Evolutionary conservation across 2,329 filamentous ascomycete genomes (phyloP).

Genomic region (Epichloe brachyelytri): DNA sequence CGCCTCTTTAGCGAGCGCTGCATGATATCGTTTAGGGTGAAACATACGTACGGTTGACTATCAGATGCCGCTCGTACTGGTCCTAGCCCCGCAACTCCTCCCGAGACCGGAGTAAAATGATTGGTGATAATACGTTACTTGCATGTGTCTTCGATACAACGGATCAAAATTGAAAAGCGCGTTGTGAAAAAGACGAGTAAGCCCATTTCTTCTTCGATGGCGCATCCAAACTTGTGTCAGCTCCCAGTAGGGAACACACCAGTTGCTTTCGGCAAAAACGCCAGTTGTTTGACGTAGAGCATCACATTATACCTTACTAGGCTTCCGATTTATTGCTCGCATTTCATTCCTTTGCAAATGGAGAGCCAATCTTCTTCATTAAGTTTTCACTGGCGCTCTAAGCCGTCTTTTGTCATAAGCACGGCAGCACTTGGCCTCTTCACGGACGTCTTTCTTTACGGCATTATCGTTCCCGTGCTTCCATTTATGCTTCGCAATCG

Average conservation of each 20-base stretch:
- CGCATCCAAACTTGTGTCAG: no score
- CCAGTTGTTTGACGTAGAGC: no score
- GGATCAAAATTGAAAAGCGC: no score
- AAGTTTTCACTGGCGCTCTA: not conserved
- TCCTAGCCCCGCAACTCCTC: not conserved
- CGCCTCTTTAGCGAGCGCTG: not conserved
- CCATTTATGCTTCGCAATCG: constrained; percentile 6
- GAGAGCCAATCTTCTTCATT: not conserved
- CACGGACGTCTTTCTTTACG: constrained; percentile 6
- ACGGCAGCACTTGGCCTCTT: constrained; percentile 6
- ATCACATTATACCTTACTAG: no score
- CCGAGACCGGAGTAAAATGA: not conserved
- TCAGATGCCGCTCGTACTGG: not conserved
- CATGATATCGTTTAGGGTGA: not conserved
- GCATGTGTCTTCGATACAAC: no score
- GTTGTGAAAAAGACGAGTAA: no score
- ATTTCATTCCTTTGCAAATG: not conserved
- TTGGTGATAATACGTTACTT: no score
- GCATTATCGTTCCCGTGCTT: constrained; percentile 6
- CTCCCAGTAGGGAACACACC: no score
- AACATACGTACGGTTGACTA: not conserved
- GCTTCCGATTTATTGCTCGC: no score
- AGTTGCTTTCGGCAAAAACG: no score
- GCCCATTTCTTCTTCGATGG: no score
- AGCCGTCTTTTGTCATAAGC: not conserved